Percentiles rank a stretch among this genome's conserved stretches.
These are phyloP conservation scores for Pyricularia sp. DNA, from an alignment of 2,329 filamentous ascomycete genomes.

Conservation along the genomic window DNA sequence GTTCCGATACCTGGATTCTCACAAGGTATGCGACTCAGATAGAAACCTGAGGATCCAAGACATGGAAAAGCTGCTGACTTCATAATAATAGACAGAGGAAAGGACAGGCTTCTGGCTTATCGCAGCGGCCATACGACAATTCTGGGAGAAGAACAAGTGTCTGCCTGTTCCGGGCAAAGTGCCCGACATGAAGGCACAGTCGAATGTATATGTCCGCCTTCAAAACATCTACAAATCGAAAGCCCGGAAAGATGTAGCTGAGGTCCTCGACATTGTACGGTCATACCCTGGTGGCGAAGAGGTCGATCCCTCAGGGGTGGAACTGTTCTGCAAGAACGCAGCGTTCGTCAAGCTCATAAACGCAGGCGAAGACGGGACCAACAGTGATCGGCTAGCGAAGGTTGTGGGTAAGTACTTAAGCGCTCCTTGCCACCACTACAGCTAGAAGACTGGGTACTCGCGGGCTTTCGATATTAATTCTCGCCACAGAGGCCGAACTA, in stretches of 20 bases:
- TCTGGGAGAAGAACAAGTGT: conserved; percentile 62
- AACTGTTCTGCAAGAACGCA: conserved; percentile 91
- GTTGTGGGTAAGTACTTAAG: conserved; percentile 38
- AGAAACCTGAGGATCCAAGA: not conserved
- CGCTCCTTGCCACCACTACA: not conserved
- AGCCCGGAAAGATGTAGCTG: conserved; percentile 66
- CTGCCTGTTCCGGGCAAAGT: conserved; percentile 80
- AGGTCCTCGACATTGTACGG: conserved; percentile 61
- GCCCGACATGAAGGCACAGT: conserved; percentile 97
- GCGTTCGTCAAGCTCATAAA: conserved; percentile 85
- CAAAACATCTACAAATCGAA: conserved; percentile 92
- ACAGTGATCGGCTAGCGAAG: conserved; percentile 38
- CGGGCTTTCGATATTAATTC: conserved; percentile 14
- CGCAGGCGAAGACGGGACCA: conserved; percentile 25
- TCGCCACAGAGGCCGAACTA: conserved; percentile 39
- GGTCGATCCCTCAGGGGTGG: conserved; percentile 66
- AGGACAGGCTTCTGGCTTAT: conserved; percentile 78
- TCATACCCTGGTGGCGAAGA: conserved; percentile 34
- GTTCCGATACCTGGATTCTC: conserved; percentile 49
- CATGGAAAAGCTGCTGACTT: not conserved
- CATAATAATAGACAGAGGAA: conserved; percentile 24
- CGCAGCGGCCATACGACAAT: conserved; percentile 66
- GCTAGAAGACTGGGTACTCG: not conserved
- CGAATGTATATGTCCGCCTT: conserved; percentile 77
- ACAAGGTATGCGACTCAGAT: not conserved